phyloP scores from a whole-genome alignment of 805 yeast species.

The Vanderwaltozyma verrucispora region DNA sequence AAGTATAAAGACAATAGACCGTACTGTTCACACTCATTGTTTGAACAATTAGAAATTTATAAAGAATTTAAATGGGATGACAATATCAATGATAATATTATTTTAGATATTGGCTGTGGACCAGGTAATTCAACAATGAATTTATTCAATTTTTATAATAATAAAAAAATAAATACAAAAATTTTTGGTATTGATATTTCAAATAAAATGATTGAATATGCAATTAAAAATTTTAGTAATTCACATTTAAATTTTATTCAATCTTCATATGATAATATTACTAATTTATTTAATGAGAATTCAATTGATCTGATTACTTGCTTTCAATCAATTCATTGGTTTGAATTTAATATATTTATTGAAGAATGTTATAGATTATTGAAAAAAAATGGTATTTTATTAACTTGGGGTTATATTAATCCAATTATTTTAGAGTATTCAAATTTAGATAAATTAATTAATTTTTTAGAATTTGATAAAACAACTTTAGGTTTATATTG shows the following conservation, averaged over 20 bases:
- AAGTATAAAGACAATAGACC: constrained; percentile 56
- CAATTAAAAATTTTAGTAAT: constrained; percentile 14
- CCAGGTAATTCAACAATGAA: constrained; percentile 70
- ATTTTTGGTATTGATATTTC: constrained; percentile 60
- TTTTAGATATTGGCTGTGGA: constrained; percentile 76
- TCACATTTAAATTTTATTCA: constrained; percentile 15
- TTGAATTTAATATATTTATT: constrained; percentile 46
- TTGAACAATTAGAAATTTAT: constrained; percentile 32
- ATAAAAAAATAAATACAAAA: constrained; percentile 28
- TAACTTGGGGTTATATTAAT: constrained; percentile 74
- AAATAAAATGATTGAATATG: constrained; percentile 42
- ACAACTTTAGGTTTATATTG: constrained; percentile 50
- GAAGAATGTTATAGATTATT: constrained; percentile 39
- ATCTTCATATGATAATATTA: constrained; percentile 23
- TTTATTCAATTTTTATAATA: constrained; percentile 30
- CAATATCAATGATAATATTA: constrained; percentile 14
- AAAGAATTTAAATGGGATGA: constrained; percentile 10
- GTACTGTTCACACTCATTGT: constrained; percentile 46
- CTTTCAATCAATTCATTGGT: constrained; percentile 90
- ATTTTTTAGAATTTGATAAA: constrained; percentile 42
- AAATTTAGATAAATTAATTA: constrained; percentile 43
- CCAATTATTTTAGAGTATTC: constrained; percentile 46
- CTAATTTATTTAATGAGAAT: constrained; percentile 6
- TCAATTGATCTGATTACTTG: constrained; percentile 57
- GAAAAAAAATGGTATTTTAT: constrained; percentile 54